These are phyloP conservation scores for Oidiodendron maius DNA, from an alignment of 495 filamentous ascomycete species.

Conservation along the genomic window DNA sequence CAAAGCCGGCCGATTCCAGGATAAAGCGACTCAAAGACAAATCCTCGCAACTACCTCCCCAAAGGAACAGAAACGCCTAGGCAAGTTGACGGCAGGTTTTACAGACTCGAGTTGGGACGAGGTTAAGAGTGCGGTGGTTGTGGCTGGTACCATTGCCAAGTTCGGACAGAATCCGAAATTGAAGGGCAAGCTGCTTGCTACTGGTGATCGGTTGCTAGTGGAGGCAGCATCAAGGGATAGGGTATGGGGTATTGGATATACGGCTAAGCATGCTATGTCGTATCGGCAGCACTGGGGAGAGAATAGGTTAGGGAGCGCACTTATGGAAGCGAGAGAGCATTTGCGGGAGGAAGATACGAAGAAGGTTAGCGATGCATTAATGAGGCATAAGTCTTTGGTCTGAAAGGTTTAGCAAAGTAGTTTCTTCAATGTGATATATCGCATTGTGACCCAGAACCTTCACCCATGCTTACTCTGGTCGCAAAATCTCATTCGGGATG, in stretches of 20 bases:
- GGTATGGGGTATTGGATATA: slow-evolving; percentile 32
- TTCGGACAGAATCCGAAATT: slow-evolving; percentile 28
- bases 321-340: slow-evolving; percentile 25
- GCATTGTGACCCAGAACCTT: too few relatives aligned
- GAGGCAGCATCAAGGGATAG: slow-evolving; percentile 27
- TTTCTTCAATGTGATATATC: slow-evolving; percentile 7
- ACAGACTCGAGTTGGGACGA: slow-evolving; percentile 20
- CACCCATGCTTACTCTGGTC: too few relatives aligned
- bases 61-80: slow-evolving; percentile 27
- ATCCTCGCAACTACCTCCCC: slow-evolving; percentile 21
- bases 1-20: slow-evolving; percentile 26
- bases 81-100: slow-evolving; percentile 23
- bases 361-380: slow-evolving; percentile 6
- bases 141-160: slow-evolving; percentile 26
- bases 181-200: slow-evolving; percentile 23
- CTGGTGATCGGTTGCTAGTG: slow-evolving; percentile 23
- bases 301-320: slow-evolving; percentile 26
- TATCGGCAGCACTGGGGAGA: slow-evolving; percentile 24
- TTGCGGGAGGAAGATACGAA: slow-evolving; percentile 16
- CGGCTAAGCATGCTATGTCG: slow-evolving; percentile 23
- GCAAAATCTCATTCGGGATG: too few relatives aligned
- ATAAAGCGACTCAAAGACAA: slow-evolving; percentile 17
- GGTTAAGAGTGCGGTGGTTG: slow-evolving; percentile 26
- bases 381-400: slow-evolving; percentile 4
- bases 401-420: slow-evolving; percentile 8